Conservation (phyloP, 805 yeast genomes). For the Hanseniaspora occidentalis region DNA sequence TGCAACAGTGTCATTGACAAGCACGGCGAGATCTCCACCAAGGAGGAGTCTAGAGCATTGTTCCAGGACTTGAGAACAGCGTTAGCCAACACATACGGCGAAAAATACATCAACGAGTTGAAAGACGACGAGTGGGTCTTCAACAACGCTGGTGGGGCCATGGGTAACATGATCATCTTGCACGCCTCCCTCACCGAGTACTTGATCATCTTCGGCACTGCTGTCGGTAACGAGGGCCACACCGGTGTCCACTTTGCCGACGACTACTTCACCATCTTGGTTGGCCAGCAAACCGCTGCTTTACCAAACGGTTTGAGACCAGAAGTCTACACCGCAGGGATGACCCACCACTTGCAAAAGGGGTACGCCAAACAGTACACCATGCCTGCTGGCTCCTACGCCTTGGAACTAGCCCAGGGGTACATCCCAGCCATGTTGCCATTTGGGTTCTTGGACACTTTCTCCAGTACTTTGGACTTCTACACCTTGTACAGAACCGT, state of each 20-base stretch:
- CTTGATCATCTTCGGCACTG: conserved; percentile 83
- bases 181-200: conserved; percentile 94
- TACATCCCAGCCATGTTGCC: conserved; percentile 98
- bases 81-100: conserved; percentile 57
- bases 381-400: conserved; percentile 74
- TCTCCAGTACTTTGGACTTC: conserved; percentile 71
- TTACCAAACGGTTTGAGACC: conserved; percentile 48
- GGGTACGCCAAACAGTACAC: conserved; percentile 75
- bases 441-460: conserved; percentile 76
- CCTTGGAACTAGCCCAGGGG: conserved; percentile 94
- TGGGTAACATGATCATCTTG: conserved; percentile 90
- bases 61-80: conserved; percentile 48
- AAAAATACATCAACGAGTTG: no score
- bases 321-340: conserved; percentile 77
- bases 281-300: conserved; percentile 71
- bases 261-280: conserved; percentile 85
- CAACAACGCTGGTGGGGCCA: conserved; percentile 98
- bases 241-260: conserved; percentile 94
- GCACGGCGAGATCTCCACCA: conserved; percentile 29
- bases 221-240: conserved; percentile 94
- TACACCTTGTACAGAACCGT: conserved; percentile 57
- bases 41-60: conserved; percentile 48
- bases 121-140: conserved; percentile 86
- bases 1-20: conserved; percentile 40
- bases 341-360: conserved; percentile 62